Base-by-base conservation (phyloP, 75 land plant species). In the Picea sitchensis region DNA sequence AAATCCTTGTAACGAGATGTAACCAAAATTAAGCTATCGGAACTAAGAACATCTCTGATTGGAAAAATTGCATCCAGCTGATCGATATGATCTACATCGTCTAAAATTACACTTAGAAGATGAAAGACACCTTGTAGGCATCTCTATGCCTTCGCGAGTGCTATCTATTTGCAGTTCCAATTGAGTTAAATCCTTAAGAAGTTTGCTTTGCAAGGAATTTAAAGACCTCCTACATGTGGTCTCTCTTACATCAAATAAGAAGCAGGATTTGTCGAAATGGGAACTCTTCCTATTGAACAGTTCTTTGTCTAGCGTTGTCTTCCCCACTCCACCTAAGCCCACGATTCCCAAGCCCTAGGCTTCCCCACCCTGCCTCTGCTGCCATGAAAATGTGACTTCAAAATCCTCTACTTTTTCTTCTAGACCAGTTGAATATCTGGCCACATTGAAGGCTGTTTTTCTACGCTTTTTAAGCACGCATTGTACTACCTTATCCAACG, bases 211-310 rank as follows among this genome's bases (percentile, higher is more conserved):
- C 51, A 69, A 69, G 21, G 15, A 36, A 69, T 41, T 7, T 44
- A 69, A 41, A 32, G 34, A 3, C 8, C 18, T 69, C 14, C 20
- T 69, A 20, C 47, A 20, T 34, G 73, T 51, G 6, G 73, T 4
- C 36, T 69, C 73, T 69, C 73, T 69, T 2, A 69, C 73, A 69
- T 69, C n/a, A 41, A 69, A 69, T 17, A 69, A 7, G 4, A 69
- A 69, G 20, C 73, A 36, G 36, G 47, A 69, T 18, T n/a, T 15
- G 6, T 38, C n/a, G 47, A 69, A 36, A 20, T 18, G 30, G 0
- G 73, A 14, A 15, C 9, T 5, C 41, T 18, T 32, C 2, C 73
- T 69, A 6, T 41, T 38, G 51, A 36, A 69, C 14, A 38, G 0
- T 14, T 69, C 73, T 69, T 69, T 69, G 4, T 51, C 73, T 38